Evolutionary conservation across 306 rosid genomes (phyloP), one percentile per base, ranked within the genome.

Genomic region (Prunus mume): DNA sequence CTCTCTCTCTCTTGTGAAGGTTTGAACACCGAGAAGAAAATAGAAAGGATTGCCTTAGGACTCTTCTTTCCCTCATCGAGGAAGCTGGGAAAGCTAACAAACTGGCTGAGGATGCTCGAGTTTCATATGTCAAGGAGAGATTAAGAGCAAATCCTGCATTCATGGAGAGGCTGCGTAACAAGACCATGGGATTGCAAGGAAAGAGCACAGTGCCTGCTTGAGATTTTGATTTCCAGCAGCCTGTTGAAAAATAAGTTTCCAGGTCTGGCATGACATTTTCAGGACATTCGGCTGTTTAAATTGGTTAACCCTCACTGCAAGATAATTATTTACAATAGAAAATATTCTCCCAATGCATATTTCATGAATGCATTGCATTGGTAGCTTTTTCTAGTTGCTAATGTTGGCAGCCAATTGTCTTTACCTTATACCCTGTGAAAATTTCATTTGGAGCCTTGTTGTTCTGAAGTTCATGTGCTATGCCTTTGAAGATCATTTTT

Each of bases 1-100:
- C 9, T 81, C 3, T 14, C 24, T 1, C 83, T 76, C 38, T 24
- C 9, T 15, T 7, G 13, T 79, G 71, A 83, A 96, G 99, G 87
- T 96, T 82, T 75, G 99, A 92, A 69, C 97, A 96, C 73, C 90
- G 97, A 55, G 98, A 96, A 79, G 99, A 96, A 83, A 96, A 92
- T 86, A 88, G 93, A 86, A 96, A 92, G 86, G 98, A 96, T 70
- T 92, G 99, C 79, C 88, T 92, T 28, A 86, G 98, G 86, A 96
- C 96, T 62, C 99, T 95, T 77, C 83, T 88, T 76, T 83, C 90
- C 72, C 96, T 95, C 43, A 88, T 95, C 57, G 96, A 96, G 85
- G 99, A 96, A 87, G 90, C 99, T 9, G 96, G 93, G 70, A 96
- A 89, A 88, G 97, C 99, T 76, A 90, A 87, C 84, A 86, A 89